Percentiles rank a stretch among this genome's conserved stretches.
Evolutionary conservation across 164 flowering plant genomes (phyloP).

Genomic region (Aristolochia contorta): DNA sequence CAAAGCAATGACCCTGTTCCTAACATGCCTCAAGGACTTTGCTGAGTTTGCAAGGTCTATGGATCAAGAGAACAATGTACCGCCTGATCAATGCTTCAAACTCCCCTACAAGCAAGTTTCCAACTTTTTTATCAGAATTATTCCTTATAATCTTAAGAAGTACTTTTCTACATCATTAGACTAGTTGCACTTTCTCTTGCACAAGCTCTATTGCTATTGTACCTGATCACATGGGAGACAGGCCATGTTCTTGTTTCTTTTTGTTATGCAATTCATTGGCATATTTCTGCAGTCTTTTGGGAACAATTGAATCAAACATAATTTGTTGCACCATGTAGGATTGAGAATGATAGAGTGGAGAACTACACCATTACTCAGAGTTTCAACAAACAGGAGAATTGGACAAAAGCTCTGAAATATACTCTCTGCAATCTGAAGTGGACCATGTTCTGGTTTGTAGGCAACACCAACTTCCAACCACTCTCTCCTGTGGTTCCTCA

Average conservation of each 20-base stretch:
- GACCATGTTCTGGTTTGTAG: conserved; percentile 95
- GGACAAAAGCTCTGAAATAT: conserved; percentile 98
- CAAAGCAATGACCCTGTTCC: conserved; percentile 92
- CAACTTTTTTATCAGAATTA: not conserved
- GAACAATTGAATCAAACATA: no score
- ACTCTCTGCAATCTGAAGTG: conserved; percentile 92
- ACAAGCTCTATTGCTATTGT: no score
- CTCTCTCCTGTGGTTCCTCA: conserved; percentile 44
- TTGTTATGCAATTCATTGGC: no score
- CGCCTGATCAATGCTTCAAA: conserved; percentile 77
- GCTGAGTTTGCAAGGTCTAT: conserved; percentile 78
- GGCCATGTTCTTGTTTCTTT: no score
- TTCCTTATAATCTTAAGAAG: not conserved
- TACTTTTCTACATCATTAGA: not conserved
- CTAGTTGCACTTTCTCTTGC: no score
- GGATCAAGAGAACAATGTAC: conserved; percentile 84
- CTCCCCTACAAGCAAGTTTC: conserved; percentile 84
- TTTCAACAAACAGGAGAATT: conserved; percentile 93
- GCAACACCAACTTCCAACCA: conserved; percentile 87
- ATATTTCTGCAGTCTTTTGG: no score
- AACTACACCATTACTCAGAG: conserved; percentile 83
- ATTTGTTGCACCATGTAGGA: conserved; percentile 35
- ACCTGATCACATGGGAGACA: no score
- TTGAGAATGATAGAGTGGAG: conserved; percentile 93
- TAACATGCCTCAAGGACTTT: conserved; percentile 87